These are phyloP conservation scores for Eleusine indica DNA, from an alignment of 176 grass and related monocot species.

Conservation along the genomic window DNA sequence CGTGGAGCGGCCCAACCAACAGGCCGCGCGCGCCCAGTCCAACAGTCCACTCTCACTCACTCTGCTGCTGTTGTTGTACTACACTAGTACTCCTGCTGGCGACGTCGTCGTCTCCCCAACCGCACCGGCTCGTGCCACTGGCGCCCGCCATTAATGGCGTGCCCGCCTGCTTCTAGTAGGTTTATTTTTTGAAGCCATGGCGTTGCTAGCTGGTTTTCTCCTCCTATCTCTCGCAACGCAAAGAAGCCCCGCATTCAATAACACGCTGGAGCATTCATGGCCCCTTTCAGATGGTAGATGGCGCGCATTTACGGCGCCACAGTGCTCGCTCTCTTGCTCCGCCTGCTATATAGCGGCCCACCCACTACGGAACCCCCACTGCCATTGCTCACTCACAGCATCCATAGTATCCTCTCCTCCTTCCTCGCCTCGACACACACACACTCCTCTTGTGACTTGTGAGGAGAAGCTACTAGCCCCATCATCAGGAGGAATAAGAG, in stretches of 20 bases:
- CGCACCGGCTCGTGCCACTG: slow-evolving; percentile 28
- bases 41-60: not conserved
- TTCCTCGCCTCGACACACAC: too few species aligned
- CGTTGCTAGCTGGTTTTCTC: slow-evolving; percentile 24
- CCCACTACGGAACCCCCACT: not conserved
- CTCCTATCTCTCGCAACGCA: not conserved
- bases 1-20: not conserved
- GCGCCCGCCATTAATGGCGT: slow-evolving; percentile 21
- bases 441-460: too few species aligned
- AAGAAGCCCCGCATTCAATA: slow-evolving; percentile 37
- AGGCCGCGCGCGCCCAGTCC: not conserved
- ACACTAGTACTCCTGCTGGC: not conserved
- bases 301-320: slow-evolving; percentile 44
- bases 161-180: slow-evolving; percentile 39
- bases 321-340: not conserved
- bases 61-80: not conserved
- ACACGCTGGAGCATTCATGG: slow-evolving; percentile 49
- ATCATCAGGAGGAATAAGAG: not conserved
- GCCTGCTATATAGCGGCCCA: slow-evolving; percentile 46
- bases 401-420: too few species aligned
- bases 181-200: slow-evolving; percentile 9
- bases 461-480: too few species aligned
- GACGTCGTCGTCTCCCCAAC: slow-evolving; percentile 40
- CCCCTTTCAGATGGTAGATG: slow-evolving; percentile 56
- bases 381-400: not conserved